Conservation (phyloP, 805 yeast genomes). For the Yamadazyma tumulicola region DNA sequence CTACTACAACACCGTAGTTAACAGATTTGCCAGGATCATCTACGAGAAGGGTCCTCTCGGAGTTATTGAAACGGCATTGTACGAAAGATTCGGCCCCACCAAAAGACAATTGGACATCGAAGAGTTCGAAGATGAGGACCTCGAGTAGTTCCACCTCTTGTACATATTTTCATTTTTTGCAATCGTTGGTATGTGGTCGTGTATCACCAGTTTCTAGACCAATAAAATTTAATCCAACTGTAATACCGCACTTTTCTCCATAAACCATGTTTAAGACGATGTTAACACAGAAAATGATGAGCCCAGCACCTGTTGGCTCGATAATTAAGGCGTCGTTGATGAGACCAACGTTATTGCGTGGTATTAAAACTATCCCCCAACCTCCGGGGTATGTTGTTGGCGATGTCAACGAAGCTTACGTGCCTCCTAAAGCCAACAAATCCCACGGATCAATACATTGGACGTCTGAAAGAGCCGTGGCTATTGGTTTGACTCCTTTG, state of each 20-base stretch:
- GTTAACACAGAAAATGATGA: no score
- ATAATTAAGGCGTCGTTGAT: no score
- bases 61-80: constrained; percentile 35
- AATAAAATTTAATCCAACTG: neutral
- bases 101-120: constrained; percentile 33
- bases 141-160: no score
- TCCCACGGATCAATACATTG: constrained; percentile 71
- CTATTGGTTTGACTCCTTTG: constrained; percentile 62
- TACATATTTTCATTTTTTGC: constrained; percentile 1
- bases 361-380: constrained; percentile 52
- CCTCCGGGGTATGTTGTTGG: constrained; percentile 76
- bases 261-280: constrained; percentile 1
- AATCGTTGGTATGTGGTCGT: no score
- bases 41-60: constrained; percentile 42
- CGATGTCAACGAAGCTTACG: constrained; percentile 67
- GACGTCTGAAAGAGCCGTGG: constrained; percentile 63
- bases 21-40: constrained; percentile 35
- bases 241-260: constrained; percentile 2
- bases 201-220: neutral
- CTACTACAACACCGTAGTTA: constrained; percentile 34
- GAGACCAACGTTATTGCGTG: constrained; percentile 19
- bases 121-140: constrained; percentile 41
- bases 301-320: no score
- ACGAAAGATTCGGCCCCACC: constrained; percentile 37
- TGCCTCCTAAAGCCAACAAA: constrained; percentile 53